Evolutionary conservation across 208 protist species (phyloP).

Genomic region (Trypanosoma platydactyli): DNA sequence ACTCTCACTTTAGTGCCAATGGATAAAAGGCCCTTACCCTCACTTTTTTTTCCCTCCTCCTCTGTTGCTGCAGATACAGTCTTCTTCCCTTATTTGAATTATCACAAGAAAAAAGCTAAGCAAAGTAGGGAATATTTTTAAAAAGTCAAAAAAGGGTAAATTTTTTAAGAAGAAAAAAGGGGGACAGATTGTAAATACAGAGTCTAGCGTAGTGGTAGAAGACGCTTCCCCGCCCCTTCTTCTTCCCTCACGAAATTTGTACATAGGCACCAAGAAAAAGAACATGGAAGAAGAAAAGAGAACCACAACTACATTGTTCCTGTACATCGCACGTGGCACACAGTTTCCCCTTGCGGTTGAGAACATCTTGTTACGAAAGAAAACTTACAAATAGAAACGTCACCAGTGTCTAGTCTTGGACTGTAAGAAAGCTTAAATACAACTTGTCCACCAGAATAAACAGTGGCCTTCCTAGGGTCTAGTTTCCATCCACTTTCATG

Average conservation of each 20-base stretch:
- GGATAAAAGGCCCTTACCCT: too few species aligned
- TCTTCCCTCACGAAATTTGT: neutral
- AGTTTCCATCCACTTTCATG: conserved; percentile 41
- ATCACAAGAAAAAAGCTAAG: conserved; percentile 1
- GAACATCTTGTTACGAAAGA: conserved; percentile 23
- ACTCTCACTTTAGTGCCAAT: too few species aligned
- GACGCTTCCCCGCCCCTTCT: too few species aligned
- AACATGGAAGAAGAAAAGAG: conserved; percentile 3
- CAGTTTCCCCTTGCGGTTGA: conserved; percentile 8
- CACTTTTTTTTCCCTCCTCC: too few species aligned
- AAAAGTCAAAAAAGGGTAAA: too few species aligned
- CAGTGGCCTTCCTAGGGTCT: conserved; percentile 28
- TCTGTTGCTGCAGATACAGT: too few species aligned
- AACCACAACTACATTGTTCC: conserved; percentile 30
- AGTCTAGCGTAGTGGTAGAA: too few species aligned
- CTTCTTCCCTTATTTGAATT: too few species aligned
- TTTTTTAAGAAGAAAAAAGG: too few species aligned
- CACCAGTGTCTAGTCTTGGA: conserved; percentile 20
- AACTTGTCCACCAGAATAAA: conserved; percentile 21
- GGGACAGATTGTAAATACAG: too few species aligned
- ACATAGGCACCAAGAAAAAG: neutral
- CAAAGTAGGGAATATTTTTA: neutral
- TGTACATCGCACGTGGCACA: conserved; percentile 40
- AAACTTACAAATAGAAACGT: conserved; percentile 34
- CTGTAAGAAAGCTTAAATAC: conserved; percentile 29